Base-by-base conservation (phyloP, 2,329 filamentous ascomycete genomes). In the Elsinoe ampelina region DNA sequence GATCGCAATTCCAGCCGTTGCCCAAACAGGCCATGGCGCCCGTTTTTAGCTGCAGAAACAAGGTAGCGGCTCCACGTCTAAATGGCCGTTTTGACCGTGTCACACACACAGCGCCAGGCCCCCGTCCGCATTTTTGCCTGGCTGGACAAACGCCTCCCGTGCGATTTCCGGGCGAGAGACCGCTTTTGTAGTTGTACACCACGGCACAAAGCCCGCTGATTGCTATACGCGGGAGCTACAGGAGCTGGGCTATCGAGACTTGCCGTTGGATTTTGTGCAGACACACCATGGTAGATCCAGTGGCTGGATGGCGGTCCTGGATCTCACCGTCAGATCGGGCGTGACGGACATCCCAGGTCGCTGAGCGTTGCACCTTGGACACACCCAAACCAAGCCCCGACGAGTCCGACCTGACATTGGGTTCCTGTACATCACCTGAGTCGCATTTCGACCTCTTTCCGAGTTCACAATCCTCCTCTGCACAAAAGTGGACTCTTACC, bases 31-130 rank as follows among this genome's bases (percentile, higher is more conserved):
- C 26, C 32, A 34, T 32, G 19, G 48, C 48, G 48, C 17, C 48
- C 34, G 48, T 52, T 52, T 30, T 52, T 52, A 52, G 48, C 34
- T 39, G 48, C 48, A 52, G 32, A 39, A 38, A 35, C 48, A 52
- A 26, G 34, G 48, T 39, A 52, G 48, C 35, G 48, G 48, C 48
- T 52, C 48, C 48, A 52, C 19, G 48, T 52, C 48, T 52, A 35
- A 52, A 35, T 35, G 45, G 32, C 26, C 45, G 45, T 35, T 35
- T 50, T 34, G 45, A 22, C 45, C 45, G 32, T 50, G 48, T 52
- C 48, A 52, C 48, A 52, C 48, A 52, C 48, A 52, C 48, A 36
- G n/a, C 41, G 41, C 41, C 41, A 45, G 17, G 13, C 22, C 22
- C 22, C 22, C 22, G 22, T 26, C 22, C 22, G 22, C 35, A 13